Base-by-base conservation (phyloP, 176 grass and related monocot genomes). In the Stipa capillata region DNA sequence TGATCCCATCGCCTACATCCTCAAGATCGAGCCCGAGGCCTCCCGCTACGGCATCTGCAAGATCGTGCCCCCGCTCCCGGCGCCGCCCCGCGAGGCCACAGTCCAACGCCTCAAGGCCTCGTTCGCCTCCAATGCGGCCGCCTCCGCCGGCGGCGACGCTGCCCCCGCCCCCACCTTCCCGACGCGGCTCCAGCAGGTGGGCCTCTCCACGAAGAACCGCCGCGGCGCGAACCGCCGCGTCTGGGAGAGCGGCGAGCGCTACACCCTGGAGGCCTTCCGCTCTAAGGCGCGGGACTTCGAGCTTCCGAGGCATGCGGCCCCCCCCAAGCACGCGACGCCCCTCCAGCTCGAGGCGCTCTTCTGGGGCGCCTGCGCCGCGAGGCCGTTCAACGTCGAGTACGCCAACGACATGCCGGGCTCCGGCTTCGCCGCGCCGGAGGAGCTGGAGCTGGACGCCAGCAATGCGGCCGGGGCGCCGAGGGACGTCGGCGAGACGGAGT, bases 331-430 rank as follows among this genome's bases (percentile, higher is more conserved):
- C 13, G 82, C 79, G 25, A 75, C 89, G 43, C 65, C 84, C 53
- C 88, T 87, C 6, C 90, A 87, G 31, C 81, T 99, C 21, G 97
- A 99, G 79, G 89, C 90, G 45, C 97, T 95, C 70, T 99, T 96
- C 92, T 99, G 97, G 97, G 81, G 73, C 32, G 92, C 97, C 48
- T 93, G 87, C 59, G 97, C 96, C 25, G 90, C 88, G 36, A 87
- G 86, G 81, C 97, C 97, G 43, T 91, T 95, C 84, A 86, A 69
- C 43, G 92, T 99, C 20, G 97, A 99, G 87, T 99, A 99, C 52
- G 97, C 88, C 59, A 99, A 99, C 72, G 97, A 99, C 86, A 99
- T 99, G 97, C 92, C 97, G 0, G 97, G 92, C 44, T 99, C 97
- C 4, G 92, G 88, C 31, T 99, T 99, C 52, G 78, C 74, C 74